A percentile compares a stretch with the other conserved stretches of the same genome.
Evolutionary conservation across 1,139 yeast species (phyloP).

Genomic region (Geotrichum fermentans): DNA sequence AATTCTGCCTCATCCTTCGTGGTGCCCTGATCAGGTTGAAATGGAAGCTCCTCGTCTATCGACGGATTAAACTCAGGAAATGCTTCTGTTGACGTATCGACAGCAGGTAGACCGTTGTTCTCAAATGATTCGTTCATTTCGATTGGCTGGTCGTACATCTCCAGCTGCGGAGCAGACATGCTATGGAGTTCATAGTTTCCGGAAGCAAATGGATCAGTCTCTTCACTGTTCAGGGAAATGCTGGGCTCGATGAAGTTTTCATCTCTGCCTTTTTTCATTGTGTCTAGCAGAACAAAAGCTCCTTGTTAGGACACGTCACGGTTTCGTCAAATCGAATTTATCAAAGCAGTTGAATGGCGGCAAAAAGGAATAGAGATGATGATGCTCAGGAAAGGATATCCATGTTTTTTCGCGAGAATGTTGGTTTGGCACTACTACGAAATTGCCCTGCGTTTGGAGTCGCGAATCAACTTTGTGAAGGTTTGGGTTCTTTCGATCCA

Average conservation of each 20-base stretch:
- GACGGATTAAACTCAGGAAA: conserved; percentile 12
- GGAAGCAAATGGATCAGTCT: neutral
- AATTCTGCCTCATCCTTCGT: conserved; percentile 19
- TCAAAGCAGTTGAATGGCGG: too few relatives aligned
- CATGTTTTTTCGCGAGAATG: too few relatives aligned
- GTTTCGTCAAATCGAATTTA: too few relatives aligned
- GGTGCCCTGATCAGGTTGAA: conserved; percentile 13
- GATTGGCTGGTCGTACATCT: neutral
- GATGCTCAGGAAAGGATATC: too few relatives aligned
- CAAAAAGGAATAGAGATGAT: too few relatives aligned
- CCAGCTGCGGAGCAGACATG: neutral
- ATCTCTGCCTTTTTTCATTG: neutral
- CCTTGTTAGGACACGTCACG: too few relatives aligned
- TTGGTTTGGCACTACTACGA: too few relatives aligned
- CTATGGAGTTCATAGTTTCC: neutral
- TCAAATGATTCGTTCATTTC: neutral
- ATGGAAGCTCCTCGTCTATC: conserved; percentile 7
- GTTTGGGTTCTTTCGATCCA: too few relatives aligned
- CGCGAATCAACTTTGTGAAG: too few relatives aligned
- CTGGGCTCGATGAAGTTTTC: neutral
- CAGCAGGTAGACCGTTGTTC: neutral
- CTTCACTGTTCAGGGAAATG: neutral
- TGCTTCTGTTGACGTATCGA: conserved; percentile 5
- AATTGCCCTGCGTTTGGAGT: too few relatives aligned
- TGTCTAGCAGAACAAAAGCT: too few relatives aligned